A percentile compares a stretch with the other conserved stretches of the same genome.
Evolutionary conservation across 768 basidiomycete genomes (phyloP).

Genomic region (Termitomyces sp.): DNA sequence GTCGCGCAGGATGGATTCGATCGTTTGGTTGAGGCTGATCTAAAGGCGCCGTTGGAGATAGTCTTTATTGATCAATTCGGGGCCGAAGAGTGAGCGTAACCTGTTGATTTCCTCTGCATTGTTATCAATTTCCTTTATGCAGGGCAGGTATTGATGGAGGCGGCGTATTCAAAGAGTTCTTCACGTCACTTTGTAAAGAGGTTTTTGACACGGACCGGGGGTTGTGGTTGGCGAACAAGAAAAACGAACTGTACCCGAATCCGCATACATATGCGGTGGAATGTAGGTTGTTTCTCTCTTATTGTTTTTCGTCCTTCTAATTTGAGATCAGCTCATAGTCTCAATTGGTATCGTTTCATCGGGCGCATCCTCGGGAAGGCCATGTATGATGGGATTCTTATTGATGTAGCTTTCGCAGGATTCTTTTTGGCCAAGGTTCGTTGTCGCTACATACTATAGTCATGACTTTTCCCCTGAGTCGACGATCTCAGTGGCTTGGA

Average conservation of each 20-base stretch:
- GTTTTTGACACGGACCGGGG: conserved; percentile 94
- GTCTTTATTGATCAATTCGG: conserved; percentile 91
- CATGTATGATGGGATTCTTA: conserved; percentile 91
- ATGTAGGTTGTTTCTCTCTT: conserved; percentile 36
- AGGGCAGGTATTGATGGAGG: conserved; percentile 95
- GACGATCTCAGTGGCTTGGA: conserved; percentile 68
- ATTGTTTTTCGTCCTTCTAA: not conserved
- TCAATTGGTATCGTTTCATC: conserved; percentile 91
- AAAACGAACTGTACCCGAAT: conserved; percentile 94
- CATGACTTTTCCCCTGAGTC: not conserved
- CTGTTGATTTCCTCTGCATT: not conserved
- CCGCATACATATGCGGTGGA: conserved; percentile 90
- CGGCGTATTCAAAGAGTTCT: conserved; percentile 96
- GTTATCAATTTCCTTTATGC: not conserved
- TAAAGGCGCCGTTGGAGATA: conserved; percentile 84
- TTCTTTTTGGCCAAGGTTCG: conserved; percentile 88
- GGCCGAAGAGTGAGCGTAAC: conserved; percentile 63
- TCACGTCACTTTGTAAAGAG: conserved; percentile 88
- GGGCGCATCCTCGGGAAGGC: conserved; percentile 95
- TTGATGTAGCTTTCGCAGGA: conserved; percentile 90
- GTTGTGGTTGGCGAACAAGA: conserved; percentile 85
- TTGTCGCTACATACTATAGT: not conserved
- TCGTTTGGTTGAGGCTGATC: conserved; percentile 63
- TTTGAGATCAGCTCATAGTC: conserved; percentile 55
- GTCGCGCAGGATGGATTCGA: conserved; percentile 93